Percentiles rank a stretch among this genome's conserved stretches.
These are phyloP conservation scores for Calonectria hongkongensis DNA, from an alignment of 2,329 filamentous ascomycete species.

Conservation along the genomic window DNA sequence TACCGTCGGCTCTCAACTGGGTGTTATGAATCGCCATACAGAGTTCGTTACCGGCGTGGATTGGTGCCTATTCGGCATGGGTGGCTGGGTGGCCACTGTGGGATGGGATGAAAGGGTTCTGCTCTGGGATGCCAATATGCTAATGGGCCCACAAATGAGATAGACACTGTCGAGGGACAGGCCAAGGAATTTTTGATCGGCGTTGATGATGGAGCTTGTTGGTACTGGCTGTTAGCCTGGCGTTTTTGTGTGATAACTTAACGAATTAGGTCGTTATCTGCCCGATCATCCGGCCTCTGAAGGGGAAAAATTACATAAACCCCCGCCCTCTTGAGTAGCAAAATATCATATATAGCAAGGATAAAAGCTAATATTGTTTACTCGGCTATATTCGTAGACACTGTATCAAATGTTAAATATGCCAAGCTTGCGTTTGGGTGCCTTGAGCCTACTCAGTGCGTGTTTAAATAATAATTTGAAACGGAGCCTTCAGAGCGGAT, in stretches of 20 bases:
- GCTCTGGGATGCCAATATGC: slow-evolving; percentile 88
- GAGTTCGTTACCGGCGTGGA: slow-evolving; percentile 98
- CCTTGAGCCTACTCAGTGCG: no score
- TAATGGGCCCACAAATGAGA: slow-evolving; percentile 59
- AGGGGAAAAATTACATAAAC: not conserved
- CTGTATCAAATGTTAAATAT: not conserved
- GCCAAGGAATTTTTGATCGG: slow-evolving; percentile 35
- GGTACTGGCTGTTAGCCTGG: slow-evolving; percentile 22
- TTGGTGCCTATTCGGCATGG: slow-evolving; percentile 97
- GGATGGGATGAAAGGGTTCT: slow-evolving; percentile 95
- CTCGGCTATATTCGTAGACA: not conserved
- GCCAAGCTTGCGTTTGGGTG: not conserved
- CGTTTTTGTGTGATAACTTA: slow-evolving; percentile 21
- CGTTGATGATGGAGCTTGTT: slow-evolving; percentile 44
- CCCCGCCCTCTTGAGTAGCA: not conserved
- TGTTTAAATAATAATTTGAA: not conserved
- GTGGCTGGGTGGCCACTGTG: slow-evolving; percentile 95
- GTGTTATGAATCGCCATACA: slow-evolving; percentile 92
- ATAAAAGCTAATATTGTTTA: no score
- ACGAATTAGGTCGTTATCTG: slow-evolving; percentile 11
- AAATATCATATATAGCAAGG: not conserved
- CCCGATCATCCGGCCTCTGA: not conserved
- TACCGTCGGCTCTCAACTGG: slow-evolving; percentile 81
- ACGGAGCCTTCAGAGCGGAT: not conserved
- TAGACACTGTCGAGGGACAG: slow-evolving; percentile 29